Evolutionary conservation across 176 grass and related monocot species (phyloP), one percentile per base, ranked within the genome.

Genomic region (Microstegium vimineum): DNA sequence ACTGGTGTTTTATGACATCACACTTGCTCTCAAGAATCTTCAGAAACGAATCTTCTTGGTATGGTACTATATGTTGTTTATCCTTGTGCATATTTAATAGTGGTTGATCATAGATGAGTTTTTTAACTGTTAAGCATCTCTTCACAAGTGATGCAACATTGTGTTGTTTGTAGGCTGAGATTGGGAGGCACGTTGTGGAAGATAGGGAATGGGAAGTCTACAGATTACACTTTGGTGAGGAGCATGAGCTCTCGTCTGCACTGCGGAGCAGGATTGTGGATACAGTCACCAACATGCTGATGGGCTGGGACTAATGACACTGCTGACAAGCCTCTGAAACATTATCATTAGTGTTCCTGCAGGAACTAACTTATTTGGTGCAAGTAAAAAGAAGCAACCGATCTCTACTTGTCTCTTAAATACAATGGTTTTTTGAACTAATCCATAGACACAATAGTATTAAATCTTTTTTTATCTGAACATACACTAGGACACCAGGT

Each of bases 201-300:
- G 83, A 85, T n/a, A 76, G 94, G 52, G 94, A 96, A 56, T 96
- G 94, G 94, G 94, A 96, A 34, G 88, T 96, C 10, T 96, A 96
- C 45, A 72, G 94, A 62, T 75, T 96, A 25, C 90, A 89, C 28
- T 83, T 96, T 14, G 88, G 76, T 3, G 94, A 96, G 75, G 88
- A 79, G 52, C 77, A 87, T 7, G 93, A 92, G 42, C 71, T 88
- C 33, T 82, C 82, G 6, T 79, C 79, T 16, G 79, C 88, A 0
- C 27, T 78, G 4, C n/a, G 16, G 41, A 85, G 13, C 62, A 87
- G 60, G 75, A 91, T 96, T 37, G 62, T 84, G 8, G 88, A 93
- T 62, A 56, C 74, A 16, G 94, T 96, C 40, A 96, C 32, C 20
- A 96, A 89, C 74, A 92, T 82, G 88, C 85, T 96, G 43, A 93